phyloP scores from a whole-genome alignment of 2,329 filamentous ascomycete genomes.

The Seiridium cupressi region DNA sequence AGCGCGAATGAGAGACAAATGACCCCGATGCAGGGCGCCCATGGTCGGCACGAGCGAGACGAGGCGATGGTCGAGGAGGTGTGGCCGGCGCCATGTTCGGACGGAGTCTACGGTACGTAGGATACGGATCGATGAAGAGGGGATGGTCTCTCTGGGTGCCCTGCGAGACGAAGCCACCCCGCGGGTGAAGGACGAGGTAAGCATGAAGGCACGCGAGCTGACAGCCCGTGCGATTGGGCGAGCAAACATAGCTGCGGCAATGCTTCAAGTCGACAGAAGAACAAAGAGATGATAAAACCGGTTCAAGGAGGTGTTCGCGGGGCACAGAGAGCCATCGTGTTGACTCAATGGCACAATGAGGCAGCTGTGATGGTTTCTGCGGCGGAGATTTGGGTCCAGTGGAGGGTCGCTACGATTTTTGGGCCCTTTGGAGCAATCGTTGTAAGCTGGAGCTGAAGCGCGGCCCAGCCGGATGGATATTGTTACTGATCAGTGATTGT shows the following conservation, averaged over 20 bases:
- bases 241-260: conserved; percentile 18
- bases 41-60: conserved; percentile 94
- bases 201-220: conserved; percentile 11
- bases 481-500: no score
- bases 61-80: conserved; percentile 64
- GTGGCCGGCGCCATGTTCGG: conserved; percentile 66
- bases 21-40: conserved; percentile 93
- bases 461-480: neutral
- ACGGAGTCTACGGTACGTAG: conserved; percentile 74
- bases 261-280: neutral
- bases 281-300: neutral
- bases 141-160: conserved; percentile 43
- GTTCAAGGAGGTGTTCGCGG: conserved; percentile 12
- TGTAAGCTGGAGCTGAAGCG: neutral
- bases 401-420: neutral
- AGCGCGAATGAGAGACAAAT: conserved; percentile 79
- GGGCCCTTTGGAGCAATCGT: neutral
- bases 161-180: conserved; percentile 8
- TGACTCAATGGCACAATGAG: conserved; percentile 20
- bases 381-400: conserved; percentile 22
- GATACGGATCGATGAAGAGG: conserved; percentile 62
- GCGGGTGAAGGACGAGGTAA: conserved; percentile 20
- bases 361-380: conserved; percentile 28
- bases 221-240: conserved; percentile 17
- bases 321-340: conserved; percentile 23